Evolutionary conservation across 495 filamentous ascomycete species (phyloP), one percentile per base, ranked within the genome.

Genomic region (Tuber melanosporum): DNA sequence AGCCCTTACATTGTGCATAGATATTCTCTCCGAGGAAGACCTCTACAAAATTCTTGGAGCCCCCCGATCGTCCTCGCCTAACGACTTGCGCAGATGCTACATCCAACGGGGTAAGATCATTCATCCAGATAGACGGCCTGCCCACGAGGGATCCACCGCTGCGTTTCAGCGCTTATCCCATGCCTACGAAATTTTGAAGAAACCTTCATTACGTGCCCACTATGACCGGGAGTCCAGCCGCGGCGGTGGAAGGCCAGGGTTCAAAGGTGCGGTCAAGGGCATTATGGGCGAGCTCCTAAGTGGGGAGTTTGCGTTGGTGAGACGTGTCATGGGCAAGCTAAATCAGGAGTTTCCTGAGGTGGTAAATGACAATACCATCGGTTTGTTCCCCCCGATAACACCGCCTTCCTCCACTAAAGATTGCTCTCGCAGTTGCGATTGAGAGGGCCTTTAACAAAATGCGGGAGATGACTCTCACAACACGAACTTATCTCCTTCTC

Each of bases 101-200:
- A 85, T 86, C 77, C 84, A 86, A 72, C 82, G 85, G 70, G 84
- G 83, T 8, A 86, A 86, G 79, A 85, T 86, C 74, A 84, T 85
- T 44, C 85, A 86, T 71, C 85, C 85, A 22, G 85, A 86, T 72
- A 85, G 84, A 77, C 79, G 80, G 19, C 85, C 85, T 26, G 80
- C 81, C 32, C 84, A 86, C 70, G 80, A 83, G 20, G 70, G 79
- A 32, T 86, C 85, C 4, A 86, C 85, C 3, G 83, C 84, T 44
- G 85, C 85, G 10, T 86, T 86, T 73, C 85, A 86, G 74, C 81
- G 85, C 43, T 83, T 86, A n/a, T 85, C 81, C 12, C 86, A 86
- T 73, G 85, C 85, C 22, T 86, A 84, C 70, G 85, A 86, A 73
- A 86, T 86, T 70, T 84, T 86, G 17, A 85, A 84, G 76, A 85